Conservation (phyloP, 2,329 filamentous ascomycete genomes). For the Ophiostoma montium region DNA sequence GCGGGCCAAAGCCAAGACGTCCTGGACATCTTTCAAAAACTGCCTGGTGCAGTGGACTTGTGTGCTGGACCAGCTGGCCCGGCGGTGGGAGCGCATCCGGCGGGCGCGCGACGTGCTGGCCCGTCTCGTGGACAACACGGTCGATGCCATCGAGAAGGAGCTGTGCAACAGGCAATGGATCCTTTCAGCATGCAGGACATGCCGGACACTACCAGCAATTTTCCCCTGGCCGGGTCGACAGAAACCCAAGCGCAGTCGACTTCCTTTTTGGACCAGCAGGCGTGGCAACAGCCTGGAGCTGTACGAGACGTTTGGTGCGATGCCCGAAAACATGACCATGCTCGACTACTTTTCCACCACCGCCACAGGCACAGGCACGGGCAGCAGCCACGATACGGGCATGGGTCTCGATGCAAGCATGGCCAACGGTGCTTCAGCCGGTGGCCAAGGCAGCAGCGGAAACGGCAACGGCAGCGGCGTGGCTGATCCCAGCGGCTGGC, state of each 20-base stretch:
- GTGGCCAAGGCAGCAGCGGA: not conserved
- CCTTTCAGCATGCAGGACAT: not conserved
- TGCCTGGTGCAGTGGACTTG: constrained; percentile 15
- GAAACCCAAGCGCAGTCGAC: not conserved
- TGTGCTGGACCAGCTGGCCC: constrained; percentile 11
- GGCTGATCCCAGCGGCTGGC: not conserved
- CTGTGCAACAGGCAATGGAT: constrained; percentile 2
- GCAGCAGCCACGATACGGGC: not conserved
- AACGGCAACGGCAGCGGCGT: not conserved
- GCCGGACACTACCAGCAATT: too few species aligned
- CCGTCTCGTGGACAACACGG: constrained; percentile 6
- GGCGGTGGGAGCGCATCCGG: constrained; percentile 12
- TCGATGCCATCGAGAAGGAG: constrained; percentile 9
- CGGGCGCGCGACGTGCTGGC: constrained; percentile 5
- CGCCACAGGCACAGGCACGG: not conserved
- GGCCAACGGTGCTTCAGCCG: not conserved
- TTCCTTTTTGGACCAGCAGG: constrained; percentile 1
- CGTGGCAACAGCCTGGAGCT: constrained; percentile 4
- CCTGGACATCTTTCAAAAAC: constrained; percentile 15
- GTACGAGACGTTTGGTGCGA: not conserved
- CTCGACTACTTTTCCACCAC: constrained; percentile 5
- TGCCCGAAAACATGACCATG: constrained; percentile 5
- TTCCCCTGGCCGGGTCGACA: not conserved
- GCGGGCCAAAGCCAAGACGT: constrained; percentile 3
- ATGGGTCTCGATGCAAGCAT: not conserved